A percentile compares a stretch with the other conserved stretches of the same genome.
These are phyloP conservation scores for Leishmania turanica DNA, from an alignment of 208 protist species.

Conservation along the genomic window DNA sequence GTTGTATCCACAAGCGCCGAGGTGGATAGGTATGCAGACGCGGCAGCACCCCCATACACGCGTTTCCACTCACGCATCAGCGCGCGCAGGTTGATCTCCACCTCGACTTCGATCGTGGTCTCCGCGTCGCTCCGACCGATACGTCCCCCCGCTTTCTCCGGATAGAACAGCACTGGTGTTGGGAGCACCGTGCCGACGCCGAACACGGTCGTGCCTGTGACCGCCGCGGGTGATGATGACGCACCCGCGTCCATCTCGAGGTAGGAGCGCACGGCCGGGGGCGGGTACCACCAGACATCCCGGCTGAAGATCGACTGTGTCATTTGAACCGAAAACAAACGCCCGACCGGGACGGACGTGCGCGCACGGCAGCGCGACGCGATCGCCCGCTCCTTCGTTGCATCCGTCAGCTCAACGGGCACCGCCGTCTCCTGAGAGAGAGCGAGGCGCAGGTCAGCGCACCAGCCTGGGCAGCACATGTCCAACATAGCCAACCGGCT, in stretches of 20 bases:
- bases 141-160: not conserved
- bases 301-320: not conserved
- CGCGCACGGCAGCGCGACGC: conserved; percentile 17
- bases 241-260: not conserved
- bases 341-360: conserved; percentile 9
- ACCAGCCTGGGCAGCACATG: conserved; percentile 43
- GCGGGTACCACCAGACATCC: conserved; percentile 34
- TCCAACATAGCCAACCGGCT: conserved; percentile 9
- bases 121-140: not conserved
- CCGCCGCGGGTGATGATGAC: not conserved
- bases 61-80: conserved; percentile 50
- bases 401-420: conserved; percentile 6
- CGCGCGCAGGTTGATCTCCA: conserved; percentile 58
- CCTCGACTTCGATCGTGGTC: conserved; percentile 38
- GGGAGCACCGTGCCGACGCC: conserved; percentile 15
- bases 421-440: conserved; percentile 18
- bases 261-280: not conserved
- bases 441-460: conserved; percentile 45
- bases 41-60: conserved; percentile 24
- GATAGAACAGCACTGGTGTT: not conserved
- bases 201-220: not conserved
- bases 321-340: conserved; percentile 27
- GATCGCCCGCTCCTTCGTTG: not conserved
- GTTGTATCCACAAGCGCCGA: conserved; percentile 18
- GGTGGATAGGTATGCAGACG: conserved; percentile 18